Conservation (phyloP, 768 basidiomycete species). For the Leccinum obscurum region DNA sequence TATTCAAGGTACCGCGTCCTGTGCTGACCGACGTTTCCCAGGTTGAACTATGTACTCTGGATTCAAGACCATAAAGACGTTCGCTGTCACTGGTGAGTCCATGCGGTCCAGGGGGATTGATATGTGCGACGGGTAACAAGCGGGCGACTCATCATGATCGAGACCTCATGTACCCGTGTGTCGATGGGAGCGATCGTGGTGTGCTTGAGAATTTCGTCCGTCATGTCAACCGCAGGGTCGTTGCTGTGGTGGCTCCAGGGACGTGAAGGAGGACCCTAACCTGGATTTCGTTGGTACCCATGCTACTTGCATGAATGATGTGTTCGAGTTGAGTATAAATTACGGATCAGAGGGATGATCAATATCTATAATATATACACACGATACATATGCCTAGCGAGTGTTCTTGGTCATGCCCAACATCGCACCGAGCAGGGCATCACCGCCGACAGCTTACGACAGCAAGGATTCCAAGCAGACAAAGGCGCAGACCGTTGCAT, state of each 20-base stretch:
- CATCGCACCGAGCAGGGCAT: neutral
- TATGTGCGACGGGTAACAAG: constrained; percentile 48
- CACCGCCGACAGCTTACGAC: constrained; percentile 12
- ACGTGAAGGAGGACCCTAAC: neutral
- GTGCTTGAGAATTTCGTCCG: constrained; percentile 68
- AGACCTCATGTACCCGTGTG: constrained; percentile 51
- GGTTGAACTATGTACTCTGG: constrained; percentile 88
- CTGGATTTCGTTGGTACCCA: neutral
- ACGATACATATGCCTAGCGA: constrained; percentile 7
- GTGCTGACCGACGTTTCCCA: constrained; percentile 27
- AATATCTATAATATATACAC: no score
- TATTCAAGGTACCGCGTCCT: neutral
- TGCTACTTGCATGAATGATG: neutral
- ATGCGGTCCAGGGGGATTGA: constrained; percentile 56
- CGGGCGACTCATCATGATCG: neutral
- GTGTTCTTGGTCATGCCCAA: neutral
- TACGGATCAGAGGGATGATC: neutral
- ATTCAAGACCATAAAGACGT: constrained; percentile 58
- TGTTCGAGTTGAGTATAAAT: neutral
- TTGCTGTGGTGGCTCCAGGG: neutral
- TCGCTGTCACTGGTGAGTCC: constrained; percentile 6
- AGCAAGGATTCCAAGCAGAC: constrained; percentile 12
- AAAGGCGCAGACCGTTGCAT: constrained; percentile 10
- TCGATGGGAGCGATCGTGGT: constrained; percentile 53
- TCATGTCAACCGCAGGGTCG: constrained; percentile 58